A percentile compares a stretch with the other conserved stretches of the same genome.
These are phyloP conservation scores for Coemansia sp. DNA, from an alignment of 192 early-diverging fungal genomes.

Conservation along the genomic window DNA sequence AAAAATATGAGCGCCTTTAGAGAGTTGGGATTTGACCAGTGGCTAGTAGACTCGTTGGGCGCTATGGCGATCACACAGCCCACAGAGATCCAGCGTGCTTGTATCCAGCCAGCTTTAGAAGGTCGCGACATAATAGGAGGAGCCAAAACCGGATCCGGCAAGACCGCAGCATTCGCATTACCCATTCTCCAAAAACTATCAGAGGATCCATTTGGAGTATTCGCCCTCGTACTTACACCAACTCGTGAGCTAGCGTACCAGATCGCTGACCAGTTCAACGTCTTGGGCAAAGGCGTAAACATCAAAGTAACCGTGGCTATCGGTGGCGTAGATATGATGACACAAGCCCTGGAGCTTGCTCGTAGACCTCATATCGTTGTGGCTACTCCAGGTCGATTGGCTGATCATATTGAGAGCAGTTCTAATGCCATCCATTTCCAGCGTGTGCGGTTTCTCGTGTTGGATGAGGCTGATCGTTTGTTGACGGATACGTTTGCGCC, in stretches of 20 bases:
- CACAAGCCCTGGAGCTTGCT: constrained; percentile 85
- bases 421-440: constrained; percentile 72
- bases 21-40: constrained; percentile 76
- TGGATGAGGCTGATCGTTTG: constrained; percentile 97
- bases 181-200: constrained; percentile 95
- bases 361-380: constrained; percentile 89
- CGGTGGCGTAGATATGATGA: constrained; percentile 94
- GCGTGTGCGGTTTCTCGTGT: constrained; percentile 79
- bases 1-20: constrained; percentile 59
- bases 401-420: constrained; percentile 88
- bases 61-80: constrained; percentile 84
- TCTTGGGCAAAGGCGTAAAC: constrained; percentile 86
- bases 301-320: constrained; percentile 86
- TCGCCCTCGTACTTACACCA: constrained; percentile 93
- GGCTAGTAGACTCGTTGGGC: constrained; percentile 79
- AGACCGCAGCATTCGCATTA: constrained; percentile 97
- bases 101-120: constrained; percentile 77
- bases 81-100: constrained; percentile 91
- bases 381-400: constrained; percentile 93
- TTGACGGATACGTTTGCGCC: constrained; percentile 83
- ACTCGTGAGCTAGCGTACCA: constrained; percentile 97
- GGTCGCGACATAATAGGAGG: constrained; percentile 89
- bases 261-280: constrained; percentile 97
- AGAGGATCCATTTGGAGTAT: constrained; percentile 96
- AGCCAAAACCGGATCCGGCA: constrained; percentile 96